Evolutionary conservation across 768 basidiomycete genomes (phyloP).

Genomic region (Russula griseocarnosa): DNA sequence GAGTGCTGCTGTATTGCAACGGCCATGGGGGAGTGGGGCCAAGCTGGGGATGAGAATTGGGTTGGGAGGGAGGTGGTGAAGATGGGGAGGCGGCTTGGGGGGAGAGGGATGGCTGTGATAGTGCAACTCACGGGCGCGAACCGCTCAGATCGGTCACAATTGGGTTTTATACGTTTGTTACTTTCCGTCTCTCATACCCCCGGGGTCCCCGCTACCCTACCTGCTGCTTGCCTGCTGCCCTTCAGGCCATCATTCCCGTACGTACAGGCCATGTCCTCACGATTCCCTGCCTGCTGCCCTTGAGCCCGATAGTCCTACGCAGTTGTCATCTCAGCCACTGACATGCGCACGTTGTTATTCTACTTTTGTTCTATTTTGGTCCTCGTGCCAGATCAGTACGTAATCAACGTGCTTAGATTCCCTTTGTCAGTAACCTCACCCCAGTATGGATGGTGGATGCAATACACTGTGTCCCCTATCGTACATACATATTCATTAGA

Average conservation of each 20-base stretch:
- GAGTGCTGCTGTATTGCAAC: conserved; percentile 21
- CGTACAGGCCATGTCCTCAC: background rate
- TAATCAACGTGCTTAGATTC: background rate
- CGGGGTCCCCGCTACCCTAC: background rate
- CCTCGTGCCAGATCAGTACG: background rate
- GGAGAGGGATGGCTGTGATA: background rate
- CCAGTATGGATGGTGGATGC: no score
- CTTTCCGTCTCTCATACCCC: background rate
- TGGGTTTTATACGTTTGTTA: conserved; percentile 11
- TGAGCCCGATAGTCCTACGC: no score
- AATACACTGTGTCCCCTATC: no score
- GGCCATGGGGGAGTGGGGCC: conserved; percentile 16
- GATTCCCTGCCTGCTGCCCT: background rate
- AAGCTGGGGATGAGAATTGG: background rate
- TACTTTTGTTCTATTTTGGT: background rate
- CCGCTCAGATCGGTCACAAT: conserved; percentile 1
- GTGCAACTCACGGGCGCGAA: background rate
- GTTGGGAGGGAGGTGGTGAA: background rate
- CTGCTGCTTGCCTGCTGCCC: background rate
- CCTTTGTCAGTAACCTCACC: no score
- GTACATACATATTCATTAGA: no score
- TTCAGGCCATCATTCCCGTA: background rate
- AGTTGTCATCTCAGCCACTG: background rate
- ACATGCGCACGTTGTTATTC: background rate
- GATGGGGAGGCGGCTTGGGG: background rate